Conservation (phyloP, 257 asterid species). For the Nicotiana benthamiana region DNA sequence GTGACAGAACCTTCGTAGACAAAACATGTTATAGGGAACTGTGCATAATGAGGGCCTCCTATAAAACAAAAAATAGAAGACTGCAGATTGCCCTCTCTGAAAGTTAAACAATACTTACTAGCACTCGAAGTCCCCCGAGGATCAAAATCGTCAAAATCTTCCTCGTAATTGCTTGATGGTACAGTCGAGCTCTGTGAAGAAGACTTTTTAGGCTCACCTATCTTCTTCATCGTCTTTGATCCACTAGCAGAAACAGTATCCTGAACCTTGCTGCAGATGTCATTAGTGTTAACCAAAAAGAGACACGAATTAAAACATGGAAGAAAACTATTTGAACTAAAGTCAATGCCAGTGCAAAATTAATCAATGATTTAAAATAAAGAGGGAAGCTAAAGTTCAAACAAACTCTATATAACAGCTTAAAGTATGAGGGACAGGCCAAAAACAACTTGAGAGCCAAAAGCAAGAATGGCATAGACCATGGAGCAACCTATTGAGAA, state of each 20-base stretch:
- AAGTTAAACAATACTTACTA: conserved; percentile 46
- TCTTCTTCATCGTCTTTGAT: conserved; percentile 28
- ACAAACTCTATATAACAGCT: neutral
- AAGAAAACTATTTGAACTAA: conserved; percentile 1
- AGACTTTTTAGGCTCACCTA: conserved; percentile 32
- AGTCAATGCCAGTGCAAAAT: neutral
- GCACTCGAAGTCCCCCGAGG: conserved; percentile 77
- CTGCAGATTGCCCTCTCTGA: neutral
- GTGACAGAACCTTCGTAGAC: neutral
- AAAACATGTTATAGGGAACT: conserved; percentile 3
- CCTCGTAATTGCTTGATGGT: conserved; percentile 45
- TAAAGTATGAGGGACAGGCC: neutral
- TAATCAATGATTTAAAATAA: neutral
- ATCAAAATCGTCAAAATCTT: conserved; percentile 84
- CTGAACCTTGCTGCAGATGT: conserved; percentile 48
- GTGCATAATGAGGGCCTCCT: neutral
- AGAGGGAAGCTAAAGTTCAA: conserved; percentile 1
- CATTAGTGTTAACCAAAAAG: neutral
- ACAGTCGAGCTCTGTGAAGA: conserved; percentile 38
- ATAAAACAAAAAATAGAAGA: neutral
- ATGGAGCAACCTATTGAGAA: neutral
- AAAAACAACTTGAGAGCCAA: conserved; percentile 4
- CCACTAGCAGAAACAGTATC: conserved; percentile 32
- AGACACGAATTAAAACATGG: neutral
- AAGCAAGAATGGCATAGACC: conserved; percentile 1